Conservation (phyloP, 140 eudicot species). For the Flaveria floridana region DNA sequence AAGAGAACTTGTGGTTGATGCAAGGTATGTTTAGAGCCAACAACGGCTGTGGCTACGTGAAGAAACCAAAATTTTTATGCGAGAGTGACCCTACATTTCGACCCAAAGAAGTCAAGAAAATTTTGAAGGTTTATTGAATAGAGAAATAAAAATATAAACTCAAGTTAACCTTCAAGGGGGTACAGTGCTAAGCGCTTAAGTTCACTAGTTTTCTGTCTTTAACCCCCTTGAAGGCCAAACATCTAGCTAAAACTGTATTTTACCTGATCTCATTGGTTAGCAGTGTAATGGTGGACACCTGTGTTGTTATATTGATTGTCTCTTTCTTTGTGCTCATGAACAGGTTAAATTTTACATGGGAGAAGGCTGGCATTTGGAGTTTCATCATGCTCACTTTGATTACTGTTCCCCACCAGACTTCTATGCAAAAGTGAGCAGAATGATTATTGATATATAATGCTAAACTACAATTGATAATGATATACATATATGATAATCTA, state of each 20-base stretch:
- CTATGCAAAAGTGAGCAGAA: constrained; percentile 58
- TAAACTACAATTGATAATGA: not conserved
- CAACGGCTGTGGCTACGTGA: constrained; percentile 68
- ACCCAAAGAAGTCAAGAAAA: constrained; percentile 41
- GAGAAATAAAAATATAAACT: not conserved
- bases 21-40: constrained; percentile 81
- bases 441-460: constrained; percentile 4
- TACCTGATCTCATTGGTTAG: too few species aligned
- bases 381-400: constrained; percentile 62
- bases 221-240: too few species aligned
- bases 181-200: too few species aligned
- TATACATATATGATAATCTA: not conserved
- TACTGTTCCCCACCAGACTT: constrained; percentile 65
- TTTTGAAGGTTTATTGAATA: constrained; percentile 50
- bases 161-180: not conserved
- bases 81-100: constrained; percentile 31
- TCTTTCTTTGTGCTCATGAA: not conserved
- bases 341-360: constrained; percentile 68
- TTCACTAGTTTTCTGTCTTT: too few species aligned
- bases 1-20: constrained; percentile 68
- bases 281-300: too few species aligned
- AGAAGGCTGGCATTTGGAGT: constrained; percentile 73
- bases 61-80: constrained; percentile 60
- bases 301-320: not conserved
- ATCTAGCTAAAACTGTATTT: too few species aligned